Conservation (phyloP, 1,139 yeast genomes). For the Candida tetrigidarum region DNA sequence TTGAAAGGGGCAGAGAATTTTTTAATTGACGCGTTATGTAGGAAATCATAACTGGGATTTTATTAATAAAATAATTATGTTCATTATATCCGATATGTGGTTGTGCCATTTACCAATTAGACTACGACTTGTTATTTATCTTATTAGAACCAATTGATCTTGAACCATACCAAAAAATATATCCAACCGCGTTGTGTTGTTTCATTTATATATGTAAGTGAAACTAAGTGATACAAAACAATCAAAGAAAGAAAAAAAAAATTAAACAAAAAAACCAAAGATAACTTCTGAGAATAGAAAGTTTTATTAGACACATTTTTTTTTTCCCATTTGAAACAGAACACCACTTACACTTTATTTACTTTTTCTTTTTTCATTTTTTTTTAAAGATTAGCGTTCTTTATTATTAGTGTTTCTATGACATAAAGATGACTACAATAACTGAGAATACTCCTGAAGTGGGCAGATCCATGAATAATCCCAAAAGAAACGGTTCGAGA, state of each 20-base stretch:
- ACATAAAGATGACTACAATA: conserved; percentile 1
- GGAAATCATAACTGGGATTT: not conserved
- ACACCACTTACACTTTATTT: not conserved
- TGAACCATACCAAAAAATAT: no score
- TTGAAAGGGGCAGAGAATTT: not conserved
- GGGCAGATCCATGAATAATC: not conserved
- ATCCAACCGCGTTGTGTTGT: no score
- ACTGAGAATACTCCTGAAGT: conserved; percentile 3
- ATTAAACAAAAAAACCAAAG: not conserved
- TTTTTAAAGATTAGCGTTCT: no score
- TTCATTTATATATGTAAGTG: no score
- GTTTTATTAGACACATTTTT: not conserved
- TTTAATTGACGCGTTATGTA: conserved; percentile 1
- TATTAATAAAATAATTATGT: not conserved
- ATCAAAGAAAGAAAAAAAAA: no score
- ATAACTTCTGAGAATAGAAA: not conserved
- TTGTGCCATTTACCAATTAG: no score
- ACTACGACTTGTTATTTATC: no score
- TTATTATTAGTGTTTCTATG: no score
- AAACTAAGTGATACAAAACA: no score
- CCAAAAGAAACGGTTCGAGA: not conserved
- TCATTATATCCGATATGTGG: not conserved
- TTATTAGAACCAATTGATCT: no score
- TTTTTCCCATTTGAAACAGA: no score
- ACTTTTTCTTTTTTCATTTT: not conserved